A percentile compares a stretch with the other conserved stretches of the same genome.
Conservation (phyloP, 106 monocot species). For the Phalaenopsis aphrodite region DNA sequence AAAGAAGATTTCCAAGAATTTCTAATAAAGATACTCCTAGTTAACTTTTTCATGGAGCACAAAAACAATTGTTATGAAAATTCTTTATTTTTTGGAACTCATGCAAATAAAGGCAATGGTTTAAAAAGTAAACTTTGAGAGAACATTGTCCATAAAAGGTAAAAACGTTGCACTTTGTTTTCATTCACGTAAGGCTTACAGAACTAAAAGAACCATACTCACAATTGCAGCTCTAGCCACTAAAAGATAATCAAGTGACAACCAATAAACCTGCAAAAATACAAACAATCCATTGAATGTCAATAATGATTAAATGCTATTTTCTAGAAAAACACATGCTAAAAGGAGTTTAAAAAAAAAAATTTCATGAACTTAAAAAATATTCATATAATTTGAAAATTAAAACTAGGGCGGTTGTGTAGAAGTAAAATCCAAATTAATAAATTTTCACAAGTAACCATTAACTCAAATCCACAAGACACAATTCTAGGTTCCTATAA, state of each 20-base stretch:
- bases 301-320: background rate
- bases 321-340: background rate
- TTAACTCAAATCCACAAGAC: too few relatives aligned
- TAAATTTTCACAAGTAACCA: too few relatives aligned
- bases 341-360: background rate
- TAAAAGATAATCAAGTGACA: conserved; percentile 83
- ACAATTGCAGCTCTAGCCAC: conserved; percentile 88
- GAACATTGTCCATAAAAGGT: background rate
- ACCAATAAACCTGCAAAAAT: conserved; percentile 76
- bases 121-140: background rate
- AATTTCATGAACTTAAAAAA: background rate
- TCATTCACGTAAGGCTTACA: background rate
- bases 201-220: conserved; percentile 27
- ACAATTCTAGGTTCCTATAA: too few relatives aligned
- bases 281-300: background rate
- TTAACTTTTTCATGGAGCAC: too few relatives aligned
- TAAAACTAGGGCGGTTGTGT: too few relatives aligned
- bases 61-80: too few relatives aligned
- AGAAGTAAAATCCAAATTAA: too few relatives aligned
- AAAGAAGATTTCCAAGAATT: too few relatives aligned
- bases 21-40: too few relatives aligned
- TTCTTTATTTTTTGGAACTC: too few relatives aligned
- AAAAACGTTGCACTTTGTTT: background rate
- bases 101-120: background rate
- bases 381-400: background rate